Evolutionary conservation across 208 protist genomes (phyloP).

Genomic region (Naegleria lovaniensis): DNA sequence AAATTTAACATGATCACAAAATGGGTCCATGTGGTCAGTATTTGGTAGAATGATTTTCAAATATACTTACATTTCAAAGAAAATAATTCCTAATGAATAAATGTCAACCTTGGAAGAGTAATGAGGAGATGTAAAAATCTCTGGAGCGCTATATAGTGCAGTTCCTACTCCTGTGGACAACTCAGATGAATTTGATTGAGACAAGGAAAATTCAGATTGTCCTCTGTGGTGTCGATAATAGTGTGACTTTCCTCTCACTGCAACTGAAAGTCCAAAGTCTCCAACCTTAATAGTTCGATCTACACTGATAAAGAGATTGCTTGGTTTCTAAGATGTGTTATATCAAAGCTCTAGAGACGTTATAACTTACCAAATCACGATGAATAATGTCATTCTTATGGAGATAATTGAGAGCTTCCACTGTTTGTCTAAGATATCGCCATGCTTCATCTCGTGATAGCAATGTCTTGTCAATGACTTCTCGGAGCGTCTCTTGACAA

Average conservation of each 20-base stretch:
- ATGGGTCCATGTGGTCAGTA: too few relatives aligned
- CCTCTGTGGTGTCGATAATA: neutral
- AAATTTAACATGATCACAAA: too few relatives aligned
- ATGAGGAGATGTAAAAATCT: neutral
- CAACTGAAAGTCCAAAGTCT: conserved; percentile 25
- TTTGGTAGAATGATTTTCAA: neutral
- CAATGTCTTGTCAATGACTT: neutral
- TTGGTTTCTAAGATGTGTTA: neutral
- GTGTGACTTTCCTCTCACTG: neutral
- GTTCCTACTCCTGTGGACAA: conserved; percentile 18
- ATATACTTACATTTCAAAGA: conserved; percentile 22
- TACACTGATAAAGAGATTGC: neutral
- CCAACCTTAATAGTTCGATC: conserved; percentile 24
- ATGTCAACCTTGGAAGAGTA: conserved; percentile 22
- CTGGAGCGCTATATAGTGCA: neutral
- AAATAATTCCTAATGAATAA: conserved; percentile 29
- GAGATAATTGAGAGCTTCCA: conserved; percentile 15
- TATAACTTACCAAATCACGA: conserved; percentile 11
- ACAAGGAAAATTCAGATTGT: neutral
- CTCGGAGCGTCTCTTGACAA: neutral
- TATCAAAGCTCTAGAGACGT: neutral
- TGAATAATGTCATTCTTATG: conserved; percentile 30
- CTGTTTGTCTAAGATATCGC: conserved; percentile 24
- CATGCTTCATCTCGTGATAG: neutral
- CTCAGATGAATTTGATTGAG: neutral